Conservation (phyloP, 129 eudicot species). For the Arctium minus region DNA sequence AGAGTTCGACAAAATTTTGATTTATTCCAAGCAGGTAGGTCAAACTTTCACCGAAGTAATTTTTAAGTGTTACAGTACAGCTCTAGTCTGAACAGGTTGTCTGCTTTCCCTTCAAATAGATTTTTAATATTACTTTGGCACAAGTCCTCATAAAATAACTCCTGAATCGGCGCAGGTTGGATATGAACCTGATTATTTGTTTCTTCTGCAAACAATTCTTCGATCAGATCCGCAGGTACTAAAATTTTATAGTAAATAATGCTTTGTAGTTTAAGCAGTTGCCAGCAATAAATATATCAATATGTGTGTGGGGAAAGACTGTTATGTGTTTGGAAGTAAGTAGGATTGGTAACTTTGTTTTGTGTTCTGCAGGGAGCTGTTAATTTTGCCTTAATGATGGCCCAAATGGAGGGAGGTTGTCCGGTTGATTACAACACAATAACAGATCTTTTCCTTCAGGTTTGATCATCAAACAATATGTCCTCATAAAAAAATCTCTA, state of each 20-base stretch:
- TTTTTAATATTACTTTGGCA: not conserved
- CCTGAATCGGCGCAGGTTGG: slow-evolving; percentile 63
- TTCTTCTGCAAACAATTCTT: slow-evolving; percentile 92
- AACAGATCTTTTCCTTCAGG: slow-evolving; percentile 94
- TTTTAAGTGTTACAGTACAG: not conserved
- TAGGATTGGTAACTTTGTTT: not conserved
- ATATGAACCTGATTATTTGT: slow-evolving; percentile 89
- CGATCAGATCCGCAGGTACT: slow-evolving; percentile 92
- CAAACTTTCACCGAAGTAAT: not conserved
- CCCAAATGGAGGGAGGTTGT: slow-evolving; percentile 98
- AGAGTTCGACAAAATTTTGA: slow-evolving; percentile 90
- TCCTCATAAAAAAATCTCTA: not conserved
- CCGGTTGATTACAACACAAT: slow-evolving; percentile 91
- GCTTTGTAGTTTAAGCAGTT: not conserved
- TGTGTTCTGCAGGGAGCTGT: slow-evolving; percentile 70
- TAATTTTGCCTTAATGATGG: slow-evolving; percentile 92
- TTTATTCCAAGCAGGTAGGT: slow-evolving; percentile 89
- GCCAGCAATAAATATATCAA: not conserved
- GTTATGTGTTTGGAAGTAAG: not conserved
- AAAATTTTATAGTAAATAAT: not conserved
- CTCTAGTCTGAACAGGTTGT: not conserved
- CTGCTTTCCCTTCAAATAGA: not conserved
- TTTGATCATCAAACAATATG: slow-evolving; percentile 8
- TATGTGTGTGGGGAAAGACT: not conserved
- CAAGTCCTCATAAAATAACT: not conserved